A percentile compares a stretch with the other conserved stretches of the same genome.
phyloP scores from a whole-genome alignment of 306 rosid genomes.

The Quillaja saponaria region DNA sequence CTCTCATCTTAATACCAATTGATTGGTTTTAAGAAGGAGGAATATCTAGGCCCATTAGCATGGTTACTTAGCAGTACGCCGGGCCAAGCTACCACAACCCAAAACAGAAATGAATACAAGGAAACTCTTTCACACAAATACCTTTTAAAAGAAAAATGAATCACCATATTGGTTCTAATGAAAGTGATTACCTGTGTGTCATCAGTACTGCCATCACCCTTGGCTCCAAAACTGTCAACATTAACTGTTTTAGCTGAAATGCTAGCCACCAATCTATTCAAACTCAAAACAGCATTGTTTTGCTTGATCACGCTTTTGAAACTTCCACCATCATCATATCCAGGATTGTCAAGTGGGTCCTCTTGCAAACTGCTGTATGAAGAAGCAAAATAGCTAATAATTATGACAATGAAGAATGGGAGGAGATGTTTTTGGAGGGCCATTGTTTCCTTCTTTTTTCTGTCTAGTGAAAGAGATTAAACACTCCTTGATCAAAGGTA shows the following conservation, averaged over 20 bases:
- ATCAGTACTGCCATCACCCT: conserved; percentile 50
- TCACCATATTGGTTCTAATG: too few relatives aligned
- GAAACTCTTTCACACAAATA: too few relatives aligned
- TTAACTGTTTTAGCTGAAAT: conserved; percentile 29
- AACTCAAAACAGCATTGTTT: conserved; percentile 24
- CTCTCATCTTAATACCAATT: too few relatives aligned
- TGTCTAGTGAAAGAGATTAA: conserved; percentile 2
- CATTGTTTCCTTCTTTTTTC: conserved; percentile 32
- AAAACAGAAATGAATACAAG: too few relatives aligned
- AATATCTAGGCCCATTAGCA: too few relatives aligned
- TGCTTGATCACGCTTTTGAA: conserved; percentile 36
- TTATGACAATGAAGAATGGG: conserved; percentile 27
- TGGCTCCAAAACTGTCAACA: conserved; percentile 64
- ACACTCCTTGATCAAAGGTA: conserved; percentile 1
- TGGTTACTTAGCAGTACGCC: too few relatives aligned
- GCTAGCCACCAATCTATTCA: conserved; percentile 24
- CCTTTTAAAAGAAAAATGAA: too few relatives aligned
- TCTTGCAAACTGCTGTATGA: conserved; percentile 32
- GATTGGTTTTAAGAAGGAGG: too few relatives aligned
- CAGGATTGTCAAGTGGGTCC: conserved; percentile 32
- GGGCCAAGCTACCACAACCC: too few relatives aligned
- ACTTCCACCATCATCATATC: conserved; percentile 31
- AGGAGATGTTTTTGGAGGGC: conserved; percentile 24
- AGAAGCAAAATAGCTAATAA: conserved; percentile 35
- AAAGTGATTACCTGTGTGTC: conserved; percentile 52